Evolutionary conservation across 305 asterid species (phyloP).

Genomic region (Vinca major): DNA sequence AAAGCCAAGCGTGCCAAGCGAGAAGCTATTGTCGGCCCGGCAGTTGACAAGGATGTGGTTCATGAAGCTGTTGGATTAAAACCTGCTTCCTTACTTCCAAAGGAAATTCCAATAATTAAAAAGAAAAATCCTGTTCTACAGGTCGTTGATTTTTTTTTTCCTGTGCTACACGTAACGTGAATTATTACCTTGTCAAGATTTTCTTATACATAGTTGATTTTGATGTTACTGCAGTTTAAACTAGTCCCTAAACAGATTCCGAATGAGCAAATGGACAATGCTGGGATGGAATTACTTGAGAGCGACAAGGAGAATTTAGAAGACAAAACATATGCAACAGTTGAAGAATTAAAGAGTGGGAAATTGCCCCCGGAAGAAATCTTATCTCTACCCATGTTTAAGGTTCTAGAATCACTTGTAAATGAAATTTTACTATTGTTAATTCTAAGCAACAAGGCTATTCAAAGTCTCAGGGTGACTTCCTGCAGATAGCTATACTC

Average conservation of each 20-base stretch:
- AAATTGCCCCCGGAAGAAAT: conserved; percentile 86
- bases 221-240: conserved; percentile 7
- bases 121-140: conserved; percentile 68
- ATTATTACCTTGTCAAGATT: conserved; percentile 12
- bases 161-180: neutral
- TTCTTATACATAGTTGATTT: conserved; percentile 2
- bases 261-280: too few species aligned
- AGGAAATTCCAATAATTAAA: conserved; percentile 65
- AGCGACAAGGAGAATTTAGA: conserved; percentile 27
- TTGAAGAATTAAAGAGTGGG: conserved; percentile 56
- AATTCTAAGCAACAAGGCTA: neutral
- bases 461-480: neutral
- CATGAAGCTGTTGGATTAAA: conserved; percentile 91
- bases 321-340: conserved; percentile 46
- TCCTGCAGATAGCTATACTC: neutral
- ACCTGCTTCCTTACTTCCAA: conserved; percentile 62
- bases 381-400: conserved; percentile 79
- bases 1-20: conserved; percentile 54
- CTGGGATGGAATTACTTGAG: conserved; percentile 18
- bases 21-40: conserved; percentile 77
- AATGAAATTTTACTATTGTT: neutral
- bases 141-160: conserved; percentile 30
- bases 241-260: too few species aligned
- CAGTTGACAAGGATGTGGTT: conserved; percentile 63
- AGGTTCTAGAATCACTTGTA: conserved; percentile 35